phyloP scores from a whole-genome alignment of 306 rosid genomes.

The Cicer yamashitae region DNA sequence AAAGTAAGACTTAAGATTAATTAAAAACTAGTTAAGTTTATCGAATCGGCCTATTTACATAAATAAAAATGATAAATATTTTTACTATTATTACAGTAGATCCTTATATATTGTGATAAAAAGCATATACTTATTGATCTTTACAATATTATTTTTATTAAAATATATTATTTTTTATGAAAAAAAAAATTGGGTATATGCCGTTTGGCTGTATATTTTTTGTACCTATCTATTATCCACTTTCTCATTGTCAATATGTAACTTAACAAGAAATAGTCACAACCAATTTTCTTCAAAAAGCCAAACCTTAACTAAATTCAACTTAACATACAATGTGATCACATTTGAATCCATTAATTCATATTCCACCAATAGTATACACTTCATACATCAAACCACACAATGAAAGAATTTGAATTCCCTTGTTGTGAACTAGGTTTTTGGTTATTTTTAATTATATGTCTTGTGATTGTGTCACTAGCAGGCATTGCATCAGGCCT shows the following conservation, averaged over 20 bases:
- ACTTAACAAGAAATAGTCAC: conserved; percentile 19
- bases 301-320: conserved; percentile 1
- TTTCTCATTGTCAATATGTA: conserved; percentile 30
- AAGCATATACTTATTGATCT: no score
- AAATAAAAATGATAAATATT: no score
- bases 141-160: no score
- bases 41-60: no score
- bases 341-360: not conserved
- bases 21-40: no score
- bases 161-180: no score
- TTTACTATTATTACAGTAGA: no score
- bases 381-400: not conserved
- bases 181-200: not conserved
- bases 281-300: conserved; percentile 10
- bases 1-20: no score
- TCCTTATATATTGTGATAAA: no score
- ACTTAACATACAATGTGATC: not conserved
- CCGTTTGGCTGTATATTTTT: conserved; percentile 24
- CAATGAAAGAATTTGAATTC: conserved; percentile 48
- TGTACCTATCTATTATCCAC: conserved; percentile 31
- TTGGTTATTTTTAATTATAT: conserved; percentile 57
- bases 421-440: conserved; percentile 58
- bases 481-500: conserved; percentile 79
- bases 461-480: conserved; percentile 56
- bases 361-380: not conserved